Evolutionary conservation across 148 eudicot genomes (phyloP).

Genomic region (Silene latifolia): DNA sequence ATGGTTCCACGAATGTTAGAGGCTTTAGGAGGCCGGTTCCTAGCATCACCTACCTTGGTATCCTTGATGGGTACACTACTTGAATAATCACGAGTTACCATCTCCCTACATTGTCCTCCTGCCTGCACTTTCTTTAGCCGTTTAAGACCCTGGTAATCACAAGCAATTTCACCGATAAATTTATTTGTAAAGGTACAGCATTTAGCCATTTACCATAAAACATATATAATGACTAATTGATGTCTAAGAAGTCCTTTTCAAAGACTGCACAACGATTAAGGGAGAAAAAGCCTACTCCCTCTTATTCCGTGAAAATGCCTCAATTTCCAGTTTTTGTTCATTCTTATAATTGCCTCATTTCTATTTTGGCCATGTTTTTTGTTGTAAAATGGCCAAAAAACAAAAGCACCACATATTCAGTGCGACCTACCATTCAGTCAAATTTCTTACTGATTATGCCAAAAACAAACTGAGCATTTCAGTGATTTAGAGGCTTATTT

Average conservation of each 20-base stretch:
- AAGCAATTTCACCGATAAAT: slow-evolving; percentile 8
- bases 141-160: slow-evolving; percentile 52
- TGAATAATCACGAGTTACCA: slow-evolving; percentile 20
- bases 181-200: not conserved
- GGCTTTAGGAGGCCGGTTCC: slow-evolving; percentile 29
- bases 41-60: slow-evolving; percentile 18
- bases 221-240: not conserved
- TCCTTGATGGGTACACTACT: slow-evolving; percentile 28
- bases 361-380: too few species aligned
- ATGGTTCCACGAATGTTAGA: slow-evolving; percentile 42
- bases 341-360: too few species aligned
- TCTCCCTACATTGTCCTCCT: slow-evolving; percentile 35
- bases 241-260: not conserved
- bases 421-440: too few species aligned
- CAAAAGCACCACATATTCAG: too few species aligned
- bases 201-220: too few species aligned
- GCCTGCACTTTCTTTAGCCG: slow-evolving; percentile 54
- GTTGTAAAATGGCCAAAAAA: too few species aligned
- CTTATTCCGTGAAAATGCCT: too few species aligned
- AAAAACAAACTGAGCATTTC: too few species aligned
- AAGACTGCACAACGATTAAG: not conserved
- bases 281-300: not conserved
- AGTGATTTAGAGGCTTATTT: not conserved
- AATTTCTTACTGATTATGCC: too few species aligned
- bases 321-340: too few species aligned